Conservation (phyloP, 2,329 filamentous ascomycete species). For the Diaporthe longicolla region DNA sequence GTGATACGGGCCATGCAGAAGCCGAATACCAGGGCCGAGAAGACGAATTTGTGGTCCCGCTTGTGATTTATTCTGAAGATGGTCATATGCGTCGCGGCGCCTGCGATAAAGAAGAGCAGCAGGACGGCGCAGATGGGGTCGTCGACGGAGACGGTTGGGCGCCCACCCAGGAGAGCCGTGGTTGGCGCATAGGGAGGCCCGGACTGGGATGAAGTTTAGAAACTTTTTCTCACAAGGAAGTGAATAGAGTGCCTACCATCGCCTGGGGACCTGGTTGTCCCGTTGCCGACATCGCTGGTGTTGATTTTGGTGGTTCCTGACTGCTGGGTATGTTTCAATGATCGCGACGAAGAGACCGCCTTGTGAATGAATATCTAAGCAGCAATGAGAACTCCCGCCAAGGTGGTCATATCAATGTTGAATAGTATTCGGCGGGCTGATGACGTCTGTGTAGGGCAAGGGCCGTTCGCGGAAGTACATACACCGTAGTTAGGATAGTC, state of each 20-base stretch:
- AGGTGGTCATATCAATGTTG: background rate
- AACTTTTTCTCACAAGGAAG: background rate
- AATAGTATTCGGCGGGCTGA: background rate
- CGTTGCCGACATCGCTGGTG: conserved; percentile 4
- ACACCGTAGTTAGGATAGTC: background rate
- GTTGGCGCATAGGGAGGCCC: conserved; percentile 58
- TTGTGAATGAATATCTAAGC: no score
- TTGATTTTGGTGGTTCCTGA: background rate
- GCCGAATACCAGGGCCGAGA: conserved; percentile 70
- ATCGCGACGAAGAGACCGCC: background rate
- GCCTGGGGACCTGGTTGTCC: conserved; percentile 7
- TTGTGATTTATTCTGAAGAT: conserved; percentile 68
- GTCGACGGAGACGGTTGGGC: conserved; percentile 71
- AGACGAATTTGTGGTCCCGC: conserved; percentile 70
- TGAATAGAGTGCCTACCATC: conserved; percentile 10
- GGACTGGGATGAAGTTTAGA: conserved; percentile 6
- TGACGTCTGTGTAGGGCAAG: conserved; percentile 5
- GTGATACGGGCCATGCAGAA: conserved; percentile 70
- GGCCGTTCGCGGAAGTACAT: conserved; percentile 23
- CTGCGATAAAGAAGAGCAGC: conserved; percentile 68
- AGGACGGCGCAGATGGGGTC: conserved; percentile 76
- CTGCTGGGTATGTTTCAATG: background rate
- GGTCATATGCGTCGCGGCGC: conserved; percentile 70
- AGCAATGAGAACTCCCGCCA: background rate
- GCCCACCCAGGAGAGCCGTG: conserved; percentile 68